phyloP scores from a whole-genome alignment of 768 basidiomycete species.

The Rhizopogon sp. region DNA sequence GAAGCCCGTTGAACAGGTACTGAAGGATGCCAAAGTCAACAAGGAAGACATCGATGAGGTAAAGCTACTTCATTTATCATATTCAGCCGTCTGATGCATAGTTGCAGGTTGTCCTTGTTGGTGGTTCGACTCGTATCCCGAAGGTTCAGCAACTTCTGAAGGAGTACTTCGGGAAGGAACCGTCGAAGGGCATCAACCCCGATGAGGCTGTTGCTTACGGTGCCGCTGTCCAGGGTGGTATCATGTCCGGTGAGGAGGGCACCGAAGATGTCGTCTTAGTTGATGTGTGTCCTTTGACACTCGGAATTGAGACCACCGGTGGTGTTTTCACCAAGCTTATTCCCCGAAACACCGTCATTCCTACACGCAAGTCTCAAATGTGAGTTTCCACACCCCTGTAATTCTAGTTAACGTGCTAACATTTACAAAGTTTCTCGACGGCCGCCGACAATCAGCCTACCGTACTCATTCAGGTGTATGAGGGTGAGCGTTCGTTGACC shows the following conservation, averaged over 20 bases:
- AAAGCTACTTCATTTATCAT: constrained; percentile 3
- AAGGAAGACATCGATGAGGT: constrained; percentile 96
- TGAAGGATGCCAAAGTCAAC: constrained; percentile 97
- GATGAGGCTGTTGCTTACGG: constrained; percentile 99
- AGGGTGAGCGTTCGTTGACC: constrained; percentile 95
- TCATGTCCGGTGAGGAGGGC: constrained; percentile 91
- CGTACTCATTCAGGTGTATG: constrained; percentile 94
- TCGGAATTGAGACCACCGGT: constrained; percentile 98
- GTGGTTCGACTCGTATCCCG: constrained; percentile 98
- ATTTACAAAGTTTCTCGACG: constrained; percentile 54
- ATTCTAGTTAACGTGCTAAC: not conserved
- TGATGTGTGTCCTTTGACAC: constrained; percentile 94
- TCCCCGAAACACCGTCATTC: constrained; percentile 96
- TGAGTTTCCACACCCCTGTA: constrained; percentile 26
- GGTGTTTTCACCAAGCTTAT: constrained; percentile 98
- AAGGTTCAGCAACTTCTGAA: constrained; percentile 98
- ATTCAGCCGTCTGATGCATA: not conserved
- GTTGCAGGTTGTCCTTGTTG: constrained; percentile 76
- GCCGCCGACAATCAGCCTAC: constrained; percentile 92
- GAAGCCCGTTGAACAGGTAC: constrained; percentile 98
- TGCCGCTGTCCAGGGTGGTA: constrained; percentile 98
- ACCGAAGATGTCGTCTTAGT: constrained; percentile 90
- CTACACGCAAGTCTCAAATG: constrained; percentile 96
- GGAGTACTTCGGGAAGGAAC: constrained; percentile 97
- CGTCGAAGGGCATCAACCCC: constrained; percentile 97